phyloP scores from a whole-genome alignment of 2,329 filamentous ascomycete genomes.

The Plectosphaerella sp. region DNA sequence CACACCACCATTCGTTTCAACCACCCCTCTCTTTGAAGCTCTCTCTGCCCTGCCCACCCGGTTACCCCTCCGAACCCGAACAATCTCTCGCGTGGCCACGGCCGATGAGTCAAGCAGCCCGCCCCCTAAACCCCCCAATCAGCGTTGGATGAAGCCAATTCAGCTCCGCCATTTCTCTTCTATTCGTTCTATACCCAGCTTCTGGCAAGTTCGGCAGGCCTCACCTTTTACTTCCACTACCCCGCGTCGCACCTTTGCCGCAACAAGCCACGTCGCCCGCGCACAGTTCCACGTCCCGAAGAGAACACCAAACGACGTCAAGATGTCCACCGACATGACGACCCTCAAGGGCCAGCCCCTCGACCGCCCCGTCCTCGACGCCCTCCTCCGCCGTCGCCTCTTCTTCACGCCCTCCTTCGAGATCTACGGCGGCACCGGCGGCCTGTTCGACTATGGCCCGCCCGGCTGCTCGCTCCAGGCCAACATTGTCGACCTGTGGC shows the following conservation, averaged over 20 bases:
- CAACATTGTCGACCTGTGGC: conserved; percentile 84
- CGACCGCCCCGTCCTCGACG: conserved; percentile 76
- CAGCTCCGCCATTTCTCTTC: conserved; percentile 10
- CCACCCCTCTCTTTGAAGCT: no score
- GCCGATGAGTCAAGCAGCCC: conserved; percentile 12
- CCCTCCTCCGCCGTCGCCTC: conserved; percentile 78
- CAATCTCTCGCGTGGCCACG: background rate
- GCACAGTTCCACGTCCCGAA: conserved; percentile 7
- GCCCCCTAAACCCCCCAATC: conserved; percentile 7
- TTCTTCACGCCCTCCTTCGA: conserved; percentile 97
- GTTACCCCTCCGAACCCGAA: background rate
- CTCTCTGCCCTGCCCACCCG: no score
- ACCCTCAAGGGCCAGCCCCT: conserved; percentile 88
- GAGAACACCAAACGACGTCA: conserved; percentile 6
- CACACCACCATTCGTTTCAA: background rate
- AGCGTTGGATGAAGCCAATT: conserved; percentile 12
- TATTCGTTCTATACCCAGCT: conserved; percentile 13
- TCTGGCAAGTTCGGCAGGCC: conserved; percentile 13
- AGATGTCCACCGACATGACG: conserved; percentile 54
- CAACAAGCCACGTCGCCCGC: conserved; percentile 8
- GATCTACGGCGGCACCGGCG: conserved; percentile 85
- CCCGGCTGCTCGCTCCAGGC: conserved; percentile 82
- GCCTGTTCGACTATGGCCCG: conserved; percentile 91
- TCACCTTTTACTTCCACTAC: conserved; percentile 10
- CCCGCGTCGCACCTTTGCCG: conserved; percentile 10